Percentiles rank a stretch among this genome's conserved stretches.
Conservation (phyloP, 1,284 basidiomycete genomes). For the Cutaneotrichosporon sp. region DNA sequence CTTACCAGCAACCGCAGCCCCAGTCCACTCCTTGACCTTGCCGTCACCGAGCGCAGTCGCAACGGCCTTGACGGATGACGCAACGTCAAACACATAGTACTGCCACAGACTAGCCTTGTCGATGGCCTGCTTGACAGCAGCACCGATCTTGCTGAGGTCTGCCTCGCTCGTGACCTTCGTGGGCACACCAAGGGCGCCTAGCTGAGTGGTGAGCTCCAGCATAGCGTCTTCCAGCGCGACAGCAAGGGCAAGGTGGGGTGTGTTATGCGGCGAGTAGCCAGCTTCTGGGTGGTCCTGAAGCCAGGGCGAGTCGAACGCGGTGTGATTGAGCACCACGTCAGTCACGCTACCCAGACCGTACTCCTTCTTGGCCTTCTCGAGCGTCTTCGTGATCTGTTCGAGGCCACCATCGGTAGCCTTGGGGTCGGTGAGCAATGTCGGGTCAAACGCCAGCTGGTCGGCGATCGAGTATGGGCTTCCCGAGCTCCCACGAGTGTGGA, state of each 20-base stretch:
- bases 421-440: slow-evolving; percentile 59
- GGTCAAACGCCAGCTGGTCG: slow-evolving; percentile 76
- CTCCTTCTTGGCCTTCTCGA: slow-evolving; percentile 68
- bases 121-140: slow-evolving; percentile 60
- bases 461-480: slow-evolving; percentile 87
- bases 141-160: slow-evolving; percentile 65
- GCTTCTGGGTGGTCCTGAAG: slow-evolving; percentile 89
- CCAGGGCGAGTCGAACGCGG: slow-evolving; percentile 87
- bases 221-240: slow-evolving; percentile 81
- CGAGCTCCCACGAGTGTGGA: slow-evolving; percentile 81
- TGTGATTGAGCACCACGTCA: slow-evolving; percentile 93
- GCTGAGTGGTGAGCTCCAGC: slow-evolving; percentile 66
- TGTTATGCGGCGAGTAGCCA: slow-evolving; percentile 80
- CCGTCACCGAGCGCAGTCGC: slow-evolving; percentile 52
- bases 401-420: slow-evolving; percentile 54
- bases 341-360: slow-evolving; percentile 82
- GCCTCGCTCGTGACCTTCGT: slow-evolving; percentile 54
- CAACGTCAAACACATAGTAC: slow-evolving; percentile 78
- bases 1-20: slow-evolving; percentile 44
- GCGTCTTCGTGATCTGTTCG: slow-evolving; percentile 53
- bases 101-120: slow-evolving; percentile 75
- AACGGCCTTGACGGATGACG: slow-evolving; percentile 44
- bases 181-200: slow-evolving; percentile 65
- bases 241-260: slow-evolving; percentile 80
- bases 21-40: slow-evolving; percentile 53